These are phyloP conservation scores for Beta macrorhiza DNA, from an alignment of 179 eudicot species.

Conservation along the genomic window DNA sequence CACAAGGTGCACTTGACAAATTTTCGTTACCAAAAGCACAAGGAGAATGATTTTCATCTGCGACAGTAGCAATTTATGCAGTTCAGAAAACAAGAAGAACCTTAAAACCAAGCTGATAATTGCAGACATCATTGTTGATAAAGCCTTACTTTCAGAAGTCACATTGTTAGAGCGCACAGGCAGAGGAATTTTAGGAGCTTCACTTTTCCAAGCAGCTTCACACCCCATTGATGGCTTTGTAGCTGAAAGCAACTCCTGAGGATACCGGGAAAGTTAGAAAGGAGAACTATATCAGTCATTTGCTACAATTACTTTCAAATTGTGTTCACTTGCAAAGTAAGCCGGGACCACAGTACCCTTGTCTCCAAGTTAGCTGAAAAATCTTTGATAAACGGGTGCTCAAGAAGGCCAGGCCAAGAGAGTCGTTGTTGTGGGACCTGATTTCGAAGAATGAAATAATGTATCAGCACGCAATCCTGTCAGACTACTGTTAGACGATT, in stretches of 20 bases:
- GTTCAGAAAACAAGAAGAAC: not conserved
- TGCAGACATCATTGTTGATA: not conserved
- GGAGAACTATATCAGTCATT: not conserved
- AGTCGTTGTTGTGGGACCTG: slow-evolving; percentile 90
- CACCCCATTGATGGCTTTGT: slow-evolving; percentile 41
- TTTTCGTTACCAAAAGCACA: slow-evolving; percentile 27
- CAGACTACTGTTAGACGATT: not conserved
- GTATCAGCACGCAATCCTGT: slow-evolving; percentile 6
- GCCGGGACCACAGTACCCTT: slow-evolving; percentile 34
- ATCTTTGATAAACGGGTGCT: slow-evolving; percentile 89
- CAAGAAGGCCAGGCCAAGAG: slow-evolving; percentile 96
- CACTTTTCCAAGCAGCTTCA: slow-evolving; percentile 56
- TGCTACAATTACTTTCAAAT: slow-evolving; percentile 2
- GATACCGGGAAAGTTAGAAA: slow-evolving; percentile 6
- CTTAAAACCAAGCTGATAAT: not conserved
- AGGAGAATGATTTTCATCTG: slow-evolving; percentile 42
- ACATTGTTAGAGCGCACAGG: slow-evolving; percentile 39
- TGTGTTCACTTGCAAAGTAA: slow-evolving; percentile 1
- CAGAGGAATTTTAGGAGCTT: slow-evolving; percentile 42
- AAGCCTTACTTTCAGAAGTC: slow-evolving; percentile 64
- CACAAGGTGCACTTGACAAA: slow-evolving; percentile 30
- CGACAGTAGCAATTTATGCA: slow-evolving; percentile 17
- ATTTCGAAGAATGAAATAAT: slow-evolving; percentile 21
- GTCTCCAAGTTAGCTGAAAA: slow-evolving; percentile 47
- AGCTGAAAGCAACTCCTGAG: slow-evolving; percentile 56